A percentile compares a stretch with the other conserved stretches of the same genome.
These are phyloP conservation scores for Quercus lobata DNA, from an alignment of 331 rosid species.

Conservation along the genomic window DNA sequence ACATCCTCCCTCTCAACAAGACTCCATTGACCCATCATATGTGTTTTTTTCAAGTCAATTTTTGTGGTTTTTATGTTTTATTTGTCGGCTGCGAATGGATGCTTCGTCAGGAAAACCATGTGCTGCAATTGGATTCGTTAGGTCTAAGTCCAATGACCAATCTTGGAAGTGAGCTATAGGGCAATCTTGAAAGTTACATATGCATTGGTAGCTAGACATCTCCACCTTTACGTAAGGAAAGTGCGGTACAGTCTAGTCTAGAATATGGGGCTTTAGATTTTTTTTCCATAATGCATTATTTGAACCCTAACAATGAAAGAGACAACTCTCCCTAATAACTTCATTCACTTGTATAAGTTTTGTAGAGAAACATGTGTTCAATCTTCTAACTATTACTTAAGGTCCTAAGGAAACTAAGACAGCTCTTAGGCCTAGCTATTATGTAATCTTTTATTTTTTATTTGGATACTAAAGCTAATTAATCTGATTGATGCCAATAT, in stretches of 20 bases:
- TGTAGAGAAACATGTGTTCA: background rate
- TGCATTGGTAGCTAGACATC: conserved; percentile 34
- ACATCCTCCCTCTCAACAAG: background rate
- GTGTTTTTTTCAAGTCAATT: background rate
- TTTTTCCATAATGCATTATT: background rate
- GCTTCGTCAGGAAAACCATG: conserved; percentile 18
- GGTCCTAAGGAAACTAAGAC: background rate
- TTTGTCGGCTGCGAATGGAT: conserved; percentile 26
- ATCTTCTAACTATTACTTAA: background rate
- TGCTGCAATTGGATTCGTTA: conserved; percentile 31
- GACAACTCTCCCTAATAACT: background rate
- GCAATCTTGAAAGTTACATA: conserved; percentile 19
- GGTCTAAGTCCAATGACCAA: conserved; percentile 48
- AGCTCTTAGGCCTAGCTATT: too few species aligned
- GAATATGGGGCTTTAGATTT: conserved; percentile 6
- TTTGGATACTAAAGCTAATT: too few species aligned
- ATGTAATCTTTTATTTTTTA: too few species aligned
- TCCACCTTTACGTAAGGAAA: conserved; percentile 39
- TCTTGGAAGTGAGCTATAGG: background rate
- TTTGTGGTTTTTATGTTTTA: background rate
- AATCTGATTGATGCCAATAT: background rate
- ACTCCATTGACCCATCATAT: background rate
- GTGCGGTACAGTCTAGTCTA: conserved; percentile 2
- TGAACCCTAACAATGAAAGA: background rate
- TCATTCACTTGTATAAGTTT: background rate